phyloP scores from a whole-genome alignment of 148 eudicot species.

The Talinum fruticosum region DNA sequence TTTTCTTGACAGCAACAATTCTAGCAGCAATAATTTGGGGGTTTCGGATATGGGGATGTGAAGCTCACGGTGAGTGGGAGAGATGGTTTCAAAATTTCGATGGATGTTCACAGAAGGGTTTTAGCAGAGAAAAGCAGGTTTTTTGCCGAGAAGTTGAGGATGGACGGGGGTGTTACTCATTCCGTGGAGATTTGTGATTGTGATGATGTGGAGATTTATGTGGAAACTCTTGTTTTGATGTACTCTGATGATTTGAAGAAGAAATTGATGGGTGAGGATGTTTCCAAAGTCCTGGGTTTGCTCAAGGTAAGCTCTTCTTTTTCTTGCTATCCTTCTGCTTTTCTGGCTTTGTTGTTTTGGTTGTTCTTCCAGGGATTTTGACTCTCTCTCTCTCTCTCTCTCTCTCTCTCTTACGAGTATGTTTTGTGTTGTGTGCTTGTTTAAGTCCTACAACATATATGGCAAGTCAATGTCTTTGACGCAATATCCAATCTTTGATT shows the following conservation, averaged over 20 bases:
- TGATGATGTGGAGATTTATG: slow-evolving; percentile 86
- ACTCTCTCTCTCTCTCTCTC: too few relatives aligned
- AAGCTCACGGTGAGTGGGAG: slow-evolving; percentile 62
- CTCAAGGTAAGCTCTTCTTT: slow-evolving; percentile 48
- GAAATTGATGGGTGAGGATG: slow-evolving; percentile 60
- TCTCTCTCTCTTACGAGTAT: background rate
- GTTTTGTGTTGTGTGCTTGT: background rate
- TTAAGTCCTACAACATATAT: background rate
- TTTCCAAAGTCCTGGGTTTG: slow-evolving; percentile 57
- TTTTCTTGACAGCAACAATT: slow-evolving; percentile 22
- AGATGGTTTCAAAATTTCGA: slow-evolving; percentile 60
- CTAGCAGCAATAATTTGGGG: slow-evolving; percentile 25
- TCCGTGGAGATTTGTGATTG: slow-evolving; percentile 91
- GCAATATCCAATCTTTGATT: background rate
- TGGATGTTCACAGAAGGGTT: slow-evolving; percentile 75
- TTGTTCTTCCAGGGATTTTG: slow-evolving; percentile 5
- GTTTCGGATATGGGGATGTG: slow-evolving; percentile 65
- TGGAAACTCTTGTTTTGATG: slow-evolving; percentile 76
- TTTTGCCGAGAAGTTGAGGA: slow-evolving; percentile 58
- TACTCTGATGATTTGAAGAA: slow-evolving; percentile 65
- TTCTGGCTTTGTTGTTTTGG: background rate
- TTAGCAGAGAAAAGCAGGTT: slow-evolving; percentile 62
- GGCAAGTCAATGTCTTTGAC: background rate
- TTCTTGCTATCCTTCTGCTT: background rate
- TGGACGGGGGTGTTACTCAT: slow-evolving; percentile 41